Percentiles rank a stretch among this genome's conserved stretches.
Conservation (phyloP, 2,329 filamentous ascomycete genomes). For the Cladosporium austrohemisphaericum region DNA sequence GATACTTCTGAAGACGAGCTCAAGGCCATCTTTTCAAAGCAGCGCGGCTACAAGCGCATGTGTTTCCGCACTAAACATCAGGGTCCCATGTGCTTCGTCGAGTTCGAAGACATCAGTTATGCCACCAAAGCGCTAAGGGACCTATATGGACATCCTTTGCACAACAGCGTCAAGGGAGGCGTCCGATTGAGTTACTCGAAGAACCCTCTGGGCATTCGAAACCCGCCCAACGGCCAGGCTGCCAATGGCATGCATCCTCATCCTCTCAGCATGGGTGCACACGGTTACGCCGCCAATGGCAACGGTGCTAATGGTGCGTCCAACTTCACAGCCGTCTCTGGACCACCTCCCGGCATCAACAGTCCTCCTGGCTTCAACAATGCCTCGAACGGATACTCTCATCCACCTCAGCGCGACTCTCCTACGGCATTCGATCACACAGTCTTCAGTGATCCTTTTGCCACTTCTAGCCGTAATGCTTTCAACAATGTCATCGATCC, state of each 20-base stretch:
- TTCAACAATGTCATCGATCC: slow-evolving; percentile 28
- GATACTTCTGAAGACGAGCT: slow-evolving; percentile 94
- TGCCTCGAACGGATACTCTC: slow-evolving; percentile 10
- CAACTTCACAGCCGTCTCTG: slow-evolving; percentile 46
- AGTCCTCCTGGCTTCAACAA: slow-evolving; percentile 56
- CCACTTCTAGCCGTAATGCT: slow-evolving; percentile 15
- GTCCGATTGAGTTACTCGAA: slow-evolving; percentile 97
- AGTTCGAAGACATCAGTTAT: slow-evolving; percentile 90
- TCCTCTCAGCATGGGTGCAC: slow-evolving; percentile 42
- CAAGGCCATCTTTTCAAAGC: slow-evolving; percentile 87
- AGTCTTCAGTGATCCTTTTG: slow-evolving; percentile 31
- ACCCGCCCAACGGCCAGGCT: slow-evolving; percentile 57
- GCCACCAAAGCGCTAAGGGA: slow-evolving; percentile 89
- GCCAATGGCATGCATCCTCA: slow-evolving; percentile 48
- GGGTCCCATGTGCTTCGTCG: slow-evolving; percentile 97
- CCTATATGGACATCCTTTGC: slow-evolving; percentile 78
- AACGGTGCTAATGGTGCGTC: slow-evolving; percentile 39
- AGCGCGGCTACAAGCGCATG: slow-evolving; percentile 89
- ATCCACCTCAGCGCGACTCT: slow-evolving; percentile 13
- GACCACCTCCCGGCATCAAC: slow-evolving; percentile 76
- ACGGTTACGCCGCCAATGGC: slow-evolving; percentile 49
- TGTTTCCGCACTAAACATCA: slow-evolving; percentile 94
- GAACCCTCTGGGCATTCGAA: slow-evolving; percentile 88
- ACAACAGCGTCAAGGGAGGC: slow-evolving; percentile 90
- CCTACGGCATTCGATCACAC: slow-evolving; percentile 22